Conservation (phyloP, 139 green algal genomes). For the Tetraselmis chui region DNA sequence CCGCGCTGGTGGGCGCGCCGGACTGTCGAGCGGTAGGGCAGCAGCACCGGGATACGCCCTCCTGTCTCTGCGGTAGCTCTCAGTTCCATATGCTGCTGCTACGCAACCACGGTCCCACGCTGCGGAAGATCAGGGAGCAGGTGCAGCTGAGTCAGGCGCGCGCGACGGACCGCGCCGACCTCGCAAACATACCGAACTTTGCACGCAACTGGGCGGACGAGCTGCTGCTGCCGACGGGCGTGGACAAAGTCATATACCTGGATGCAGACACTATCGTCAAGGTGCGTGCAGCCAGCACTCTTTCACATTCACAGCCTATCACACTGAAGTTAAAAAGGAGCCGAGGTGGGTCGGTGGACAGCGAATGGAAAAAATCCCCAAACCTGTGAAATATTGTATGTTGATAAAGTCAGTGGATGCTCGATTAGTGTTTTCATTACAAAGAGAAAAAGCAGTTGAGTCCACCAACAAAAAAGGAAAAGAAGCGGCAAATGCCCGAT, state of each 20-base stretch:
- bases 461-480: no score
- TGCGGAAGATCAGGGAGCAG: not conserved
- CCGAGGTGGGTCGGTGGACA: no score
- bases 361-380: no score
- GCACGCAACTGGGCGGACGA: constrained; percentile 8
- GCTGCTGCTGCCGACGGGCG: constrained; percentile 7
- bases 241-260: constrained; percentile 12
- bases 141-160: not conserved
- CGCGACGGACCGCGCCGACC: not conserved
- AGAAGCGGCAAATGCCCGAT: no score
- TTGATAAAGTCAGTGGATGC: no score
- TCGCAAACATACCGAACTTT: constrained; percentile 4
- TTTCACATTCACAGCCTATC: no score
- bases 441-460: no score
- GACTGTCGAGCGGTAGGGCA: not conserved
- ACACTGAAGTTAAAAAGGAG: no score
- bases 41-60: not conserved
- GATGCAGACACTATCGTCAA: constrained; percentile 15
- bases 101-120: not conserved
- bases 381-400: no score
- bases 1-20: not conserved
- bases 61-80: not conserved
- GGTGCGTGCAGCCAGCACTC: no score
- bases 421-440: no score
- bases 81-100: not conserved